Conservation (phyloP, 139 green algal genomes). For the Chlorella vulgaris region DNA sequence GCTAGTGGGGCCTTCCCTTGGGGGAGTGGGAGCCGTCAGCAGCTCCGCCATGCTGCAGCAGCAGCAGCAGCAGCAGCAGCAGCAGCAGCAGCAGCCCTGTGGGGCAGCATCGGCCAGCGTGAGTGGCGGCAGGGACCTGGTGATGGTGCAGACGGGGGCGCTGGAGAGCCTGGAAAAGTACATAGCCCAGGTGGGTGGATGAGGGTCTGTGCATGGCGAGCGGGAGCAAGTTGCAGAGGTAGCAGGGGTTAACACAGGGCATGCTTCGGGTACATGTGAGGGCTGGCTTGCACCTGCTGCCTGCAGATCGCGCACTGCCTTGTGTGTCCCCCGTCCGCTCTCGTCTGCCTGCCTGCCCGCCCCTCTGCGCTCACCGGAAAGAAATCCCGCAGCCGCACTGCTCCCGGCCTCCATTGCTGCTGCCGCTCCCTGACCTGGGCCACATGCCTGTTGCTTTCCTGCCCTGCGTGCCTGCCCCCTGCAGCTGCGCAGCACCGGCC, state of each 20-base stretch:
- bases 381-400: too few relatives aligned
- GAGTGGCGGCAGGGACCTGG: constrained; percentile 1
- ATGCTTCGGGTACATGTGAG: too few relatives aligned
- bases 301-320: background rate
- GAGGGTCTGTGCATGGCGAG: too few relatives aligned
- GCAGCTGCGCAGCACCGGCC: constrained; percentile 9
- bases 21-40: background rate
- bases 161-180: background rate
- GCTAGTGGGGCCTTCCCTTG: background rate
- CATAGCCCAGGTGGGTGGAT: background rate
- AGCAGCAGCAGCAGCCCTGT: background rate
- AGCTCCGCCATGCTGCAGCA: background rate
- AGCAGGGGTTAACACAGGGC: too few relatives aligned
- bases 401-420: background rate
- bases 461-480: too few relatives aligned
- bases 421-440: too few relatives aligned
- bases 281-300: too few relatives aligned
- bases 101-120: background rate
- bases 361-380: too few relatives aligned
- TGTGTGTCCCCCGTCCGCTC: too few relatives aligned
- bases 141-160: background rate
- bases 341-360: too few relatives aligned
- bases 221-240: too few relatives aligned
- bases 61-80: background rate
- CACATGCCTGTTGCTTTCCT: too few relatives aligned